These are phyloP conservation scores for Paramecium caudatum DNA, from an alignment of 73 alveolate genomes.

Conservation along the genomic window DNA sequence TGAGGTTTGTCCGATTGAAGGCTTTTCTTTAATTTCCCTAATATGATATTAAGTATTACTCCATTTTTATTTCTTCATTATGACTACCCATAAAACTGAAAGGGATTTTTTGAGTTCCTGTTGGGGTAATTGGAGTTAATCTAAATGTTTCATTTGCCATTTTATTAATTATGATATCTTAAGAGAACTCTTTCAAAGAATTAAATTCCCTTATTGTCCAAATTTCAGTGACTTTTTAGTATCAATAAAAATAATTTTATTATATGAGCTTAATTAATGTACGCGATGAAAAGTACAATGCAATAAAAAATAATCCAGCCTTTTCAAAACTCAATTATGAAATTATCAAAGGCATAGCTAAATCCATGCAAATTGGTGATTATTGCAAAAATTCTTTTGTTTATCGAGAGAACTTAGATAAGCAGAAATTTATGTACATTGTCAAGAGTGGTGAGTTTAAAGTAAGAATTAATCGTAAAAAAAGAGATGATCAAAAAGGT, in stretches of 20 bases:
- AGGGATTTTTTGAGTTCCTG: neutral
- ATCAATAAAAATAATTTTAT: too few relatives aligned
- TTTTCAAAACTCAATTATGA: slow-evolving; percentile 29
- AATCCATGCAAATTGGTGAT: neutral
- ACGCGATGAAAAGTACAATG: neutral
- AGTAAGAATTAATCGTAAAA: neutral
- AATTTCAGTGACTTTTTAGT: too few relatives aligned
- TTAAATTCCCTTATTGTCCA: too few relatives aligned
- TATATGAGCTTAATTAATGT: neutral
- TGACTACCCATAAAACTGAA: slow-evolving; percentile 36
- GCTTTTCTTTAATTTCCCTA: slow-evolving; percentile 9
- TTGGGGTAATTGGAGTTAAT: neutral
- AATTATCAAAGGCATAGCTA: neutral
- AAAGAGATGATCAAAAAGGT: slow-evolving; percentile 43
- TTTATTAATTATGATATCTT: too few relatives aligned
- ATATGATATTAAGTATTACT: neutral
- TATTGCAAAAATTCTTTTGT: neutral
- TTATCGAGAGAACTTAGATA: neutral
- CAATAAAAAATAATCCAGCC: slow-evolving; percentile 32
- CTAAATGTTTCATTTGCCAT: slow-evolving; percentile 13
- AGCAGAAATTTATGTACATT: slow-evolving; percentile 17
- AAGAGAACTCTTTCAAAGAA: too few relatives aligned
- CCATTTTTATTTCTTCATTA: slow-evolving; percentile 1
- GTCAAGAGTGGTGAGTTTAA: slow-evolving; percentile 44
- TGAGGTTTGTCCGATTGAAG: neutral